Evolutionary conservation across 2,329 filamentous ascomycete species (phyloP).

Genomic region (Aspergillus sp.): DNA sequence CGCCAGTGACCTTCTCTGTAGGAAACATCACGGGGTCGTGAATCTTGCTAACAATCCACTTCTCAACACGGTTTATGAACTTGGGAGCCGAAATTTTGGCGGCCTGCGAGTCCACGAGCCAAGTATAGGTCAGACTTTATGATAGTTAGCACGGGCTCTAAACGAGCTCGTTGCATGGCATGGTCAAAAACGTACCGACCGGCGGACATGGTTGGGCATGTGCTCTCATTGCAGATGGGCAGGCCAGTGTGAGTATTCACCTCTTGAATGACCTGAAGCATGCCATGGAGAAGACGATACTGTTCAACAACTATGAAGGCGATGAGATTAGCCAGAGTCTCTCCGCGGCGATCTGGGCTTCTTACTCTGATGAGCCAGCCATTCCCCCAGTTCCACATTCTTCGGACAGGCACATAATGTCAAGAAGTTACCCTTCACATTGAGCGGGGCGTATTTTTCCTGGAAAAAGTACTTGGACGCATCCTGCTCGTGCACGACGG

Average conservation of each 20-base stretch:
- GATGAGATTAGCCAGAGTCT: neutral
- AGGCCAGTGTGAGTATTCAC: conserved; percentile 75
- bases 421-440: conserved; percentile 97
- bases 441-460: conserved; percentile 71
- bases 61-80: conserved; percentile 94
- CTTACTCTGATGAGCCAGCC: conserved; percentile 92
- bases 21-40: conserved; percentile 90
- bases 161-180: neutral
- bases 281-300: conserved; percentile 84
- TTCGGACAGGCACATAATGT: conserved; percentile 90
- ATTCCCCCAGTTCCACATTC: conserved; percentile 92
- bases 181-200: conserved; percentile 70
- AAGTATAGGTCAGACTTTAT: conserved; percentile 86
- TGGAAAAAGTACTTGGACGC: conserved; percentile 56
- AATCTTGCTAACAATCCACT: conserved; percentile 96
- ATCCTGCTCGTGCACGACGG: conserved; percentile 45
- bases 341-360: conserved; percentile 4
- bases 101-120: conserved; percentile 86
- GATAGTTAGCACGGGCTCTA: conserved; percentile 21
- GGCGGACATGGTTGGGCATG: conserved; percentile 91
- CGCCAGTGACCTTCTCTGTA: conserved; percentile 73
- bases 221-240: conserved; percentile 80
- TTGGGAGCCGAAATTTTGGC: conserved; percentile 91
- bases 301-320: conserved; percentile 79
- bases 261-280: conserved; percentile 86